phyloP scores from a whole-genome alignment of 169 alveolate species.

The Plasmodium relictum region DNA sequence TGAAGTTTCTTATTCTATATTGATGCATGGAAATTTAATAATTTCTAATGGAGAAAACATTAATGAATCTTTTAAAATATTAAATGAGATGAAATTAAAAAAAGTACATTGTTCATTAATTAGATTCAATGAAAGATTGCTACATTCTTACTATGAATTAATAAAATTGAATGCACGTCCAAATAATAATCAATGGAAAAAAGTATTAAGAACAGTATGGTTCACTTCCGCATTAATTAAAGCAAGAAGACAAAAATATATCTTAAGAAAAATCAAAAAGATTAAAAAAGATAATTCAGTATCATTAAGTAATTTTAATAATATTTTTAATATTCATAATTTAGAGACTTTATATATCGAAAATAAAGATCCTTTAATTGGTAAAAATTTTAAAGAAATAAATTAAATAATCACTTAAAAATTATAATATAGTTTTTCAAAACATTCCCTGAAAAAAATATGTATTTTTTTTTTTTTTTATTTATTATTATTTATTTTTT shows the following conservation, averaged over 20 bases:
- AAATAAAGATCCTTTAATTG: constrained; percentile 50
- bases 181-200: constrained; percentile 32
- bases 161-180: constrained; percentile 51
- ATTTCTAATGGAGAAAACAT: constrained; percentile 22
- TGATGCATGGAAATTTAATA: constrained; percentile 52
- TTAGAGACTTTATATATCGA: constrained; percentile 29
- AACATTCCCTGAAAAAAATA: no score
- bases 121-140: constrained; percentile 45
- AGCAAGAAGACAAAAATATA: constrained; percentile 62
- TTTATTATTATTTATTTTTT: no score
- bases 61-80: constrained; percentile 23
- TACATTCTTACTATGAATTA: constrained; percentile 39
- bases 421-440: no score
- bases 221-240: constrained; percentile 60
- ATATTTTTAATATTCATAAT: constrained; percentile 42
- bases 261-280: constrained; percentile 25
- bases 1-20: constrained; percentile 62
- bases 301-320: constrained; percentile 31
- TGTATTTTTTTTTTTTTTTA: no score
- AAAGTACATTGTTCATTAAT: constrained; percentile 51
- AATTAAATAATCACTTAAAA: background rate
- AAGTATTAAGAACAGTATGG: constrained; percentile 61
- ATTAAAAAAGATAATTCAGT: constrained; percentile 15
- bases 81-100: constrained; percentile 51
- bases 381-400: background rate